phyloP scores from a whole-genome alignment of 345 rosid species.

The Syzygium aromaticum region DNA sequence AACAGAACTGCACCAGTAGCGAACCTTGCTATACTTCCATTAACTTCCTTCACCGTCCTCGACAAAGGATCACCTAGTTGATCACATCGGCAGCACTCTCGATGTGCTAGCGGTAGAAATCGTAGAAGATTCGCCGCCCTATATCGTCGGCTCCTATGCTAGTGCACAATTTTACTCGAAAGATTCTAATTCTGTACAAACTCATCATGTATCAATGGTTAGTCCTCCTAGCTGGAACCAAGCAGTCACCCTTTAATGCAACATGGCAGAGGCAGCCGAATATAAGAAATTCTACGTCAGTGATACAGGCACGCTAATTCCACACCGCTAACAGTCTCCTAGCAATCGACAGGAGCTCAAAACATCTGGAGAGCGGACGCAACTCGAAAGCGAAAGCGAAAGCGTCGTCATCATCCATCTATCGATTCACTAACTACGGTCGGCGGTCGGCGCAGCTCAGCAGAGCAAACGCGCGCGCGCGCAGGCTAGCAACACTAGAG shows the following conservation, averaged over 20 bases:
- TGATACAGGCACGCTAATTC: background rate
- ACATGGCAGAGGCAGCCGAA: background rate
- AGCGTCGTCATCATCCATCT: background rate
- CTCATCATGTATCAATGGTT: background rate
- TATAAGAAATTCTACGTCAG: background rate
- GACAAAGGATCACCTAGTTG: background rate
- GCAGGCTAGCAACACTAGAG: background rate
- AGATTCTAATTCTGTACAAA: background rate
- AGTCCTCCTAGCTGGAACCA: background rate
- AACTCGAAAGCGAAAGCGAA: background rate
- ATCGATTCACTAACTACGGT: background rate
- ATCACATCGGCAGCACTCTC: background rate
- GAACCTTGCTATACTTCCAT: background rate
- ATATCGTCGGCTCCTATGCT: background rate
- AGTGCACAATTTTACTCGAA: background rate
- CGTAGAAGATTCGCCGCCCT: background rate
- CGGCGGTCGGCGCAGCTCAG: background rate
- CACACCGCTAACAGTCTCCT: background rate
- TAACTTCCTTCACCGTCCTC: background rate
- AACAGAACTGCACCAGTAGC: background rate
- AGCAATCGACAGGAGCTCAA: background rate
- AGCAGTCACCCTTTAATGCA: background rate
- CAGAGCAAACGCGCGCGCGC: background rate
- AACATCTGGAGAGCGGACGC: background rate
- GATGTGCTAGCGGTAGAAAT: background rate